Percentiles rank a stretch among this genome's conserved stretches.
phyloP scores from a whole-genome alignment of 164 flowering plant genomes.

The Platanus orientalis region DNA sequence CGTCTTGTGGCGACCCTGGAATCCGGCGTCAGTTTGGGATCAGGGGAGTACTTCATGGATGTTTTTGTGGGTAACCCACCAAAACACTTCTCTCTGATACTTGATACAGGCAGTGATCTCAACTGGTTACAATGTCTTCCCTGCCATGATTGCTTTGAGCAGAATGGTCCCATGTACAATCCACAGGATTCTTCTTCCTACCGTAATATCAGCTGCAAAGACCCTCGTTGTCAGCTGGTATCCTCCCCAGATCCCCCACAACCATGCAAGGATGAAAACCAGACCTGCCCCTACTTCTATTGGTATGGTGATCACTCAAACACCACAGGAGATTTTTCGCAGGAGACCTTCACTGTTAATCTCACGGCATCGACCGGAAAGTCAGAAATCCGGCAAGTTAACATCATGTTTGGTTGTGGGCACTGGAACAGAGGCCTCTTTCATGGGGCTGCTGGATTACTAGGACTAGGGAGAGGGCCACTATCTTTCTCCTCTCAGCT shows the following conservation, averaged over 20 bases:
- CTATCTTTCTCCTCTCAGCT: constrained; percentile 89
- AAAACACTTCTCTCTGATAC: constrained; percentile 55
- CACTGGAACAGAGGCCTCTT: constrained; percentile 77
- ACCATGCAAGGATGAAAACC: constrained; percentile 39
- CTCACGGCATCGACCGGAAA: constrained; percentile 33
- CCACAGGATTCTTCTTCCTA: constrained; percentile 46
- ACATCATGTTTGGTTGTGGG: constrained; percentile 75
- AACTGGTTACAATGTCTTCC: constrained; percentile 77
- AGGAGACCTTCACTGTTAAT: constrained; percentile 67
- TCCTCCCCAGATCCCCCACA: constrained; percentile 51
- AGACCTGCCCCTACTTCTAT: constrained; percentile 61
- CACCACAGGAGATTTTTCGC: constrained; percentile 68
- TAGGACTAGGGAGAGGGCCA: constrained; percentile 69
- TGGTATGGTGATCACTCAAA: constrained; percentile 80
- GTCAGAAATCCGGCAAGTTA: constrained; percentile 36
- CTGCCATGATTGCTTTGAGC: constrained; percentile 64
- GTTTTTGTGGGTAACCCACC: constrained; percentile 76
- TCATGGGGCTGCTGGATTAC: constrained; percentile 69
- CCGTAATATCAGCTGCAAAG: constrained; percentile 41
- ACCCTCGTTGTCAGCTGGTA: constrained; percentile 46
- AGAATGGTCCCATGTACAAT: constrained; percentile 54
- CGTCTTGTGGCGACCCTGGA: constrained; percentile 55
- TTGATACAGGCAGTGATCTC: constrained; percentile 80
- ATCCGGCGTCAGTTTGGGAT: constrained; percentile 68
- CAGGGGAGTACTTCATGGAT: constrained; percentile 86